Evolutionary conservation across 805 yeast species (phyloP), one percentile per base, ranked within the genome.

Genomic region (Barnettozyma pratensis): DNA sequence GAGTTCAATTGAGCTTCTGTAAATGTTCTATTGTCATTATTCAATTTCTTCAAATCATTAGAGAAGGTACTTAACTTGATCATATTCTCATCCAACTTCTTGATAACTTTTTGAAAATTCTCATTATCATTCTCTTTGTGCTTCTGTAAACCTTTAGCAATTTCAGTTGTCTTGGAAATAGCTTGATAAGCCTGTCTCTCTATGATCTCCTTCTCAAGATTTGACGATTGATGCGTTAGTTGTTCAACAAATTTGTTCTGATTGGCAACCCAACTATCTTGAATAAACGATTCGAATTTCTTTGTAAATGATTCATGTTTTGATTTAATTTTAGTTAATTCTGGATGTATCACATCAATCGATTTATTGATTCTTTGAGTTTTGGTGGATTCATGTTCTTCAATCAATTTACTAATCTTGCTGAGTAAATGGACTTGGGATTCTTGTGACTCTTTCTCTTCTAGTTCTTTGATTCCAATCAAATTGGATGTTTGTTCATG

Each of bases 171-270:
- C 53, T 59, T 28, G 58, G 50, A 14, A 42, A 51, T 6, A 40
- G 60, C 8, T 56, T 60, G 6, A 54, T 47, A 19, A 47, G 44
- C 5, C 52, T 47, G 26, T 51, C 53, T 14, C 41, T 41, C 32
- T 64, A 64, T 41, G 26, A 40, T 7, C 11, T 31, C 36, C 32
- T 40, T 9, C 7, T 32, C 29, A 27, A 51, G 27, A 11, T 14
- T 5, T 4, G 34, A 32, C 2, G 47, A 19, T 40, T 53, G 47
- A 0, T 42, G 19, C 1, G 19, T 7, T 2, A 56, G 30, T 7
- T 48, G 40, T n/a, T 48, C 46, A 19, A 44, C 39, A 31, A 58
- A 56, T 26, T 46, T 40, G 3, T 19, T 31, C 39, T 59, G 63
- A 7, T 48, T 53, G 4, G 28, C 8, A 14, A 50, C 11, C 61